Evolutionary conservation across 768 basidiomycete genomes (phyloP).

Genomic region (Russula dissimulans): DNA sequence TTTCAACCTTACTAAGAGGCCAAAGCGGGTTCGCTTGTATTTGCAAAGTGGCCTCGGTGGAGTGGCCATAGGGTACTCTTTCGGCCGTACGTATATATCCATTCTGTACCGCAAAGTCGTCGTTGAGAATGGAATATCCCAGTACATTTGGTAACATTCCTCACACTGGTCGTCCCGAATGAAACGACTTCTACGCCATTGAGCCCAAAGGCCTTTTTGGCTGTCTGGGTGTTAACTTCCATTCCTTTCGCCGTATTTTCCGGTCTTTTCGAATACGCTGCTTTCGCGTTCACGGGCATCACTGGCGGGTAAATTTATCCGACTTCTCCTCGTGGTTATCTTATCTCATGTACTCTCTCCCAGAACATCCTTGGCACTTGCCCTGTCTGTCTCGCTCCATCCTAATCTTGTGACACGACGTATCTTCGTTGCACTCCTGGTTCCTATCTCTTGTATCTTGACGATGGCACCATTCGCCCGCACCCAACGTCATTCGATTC

Average conservation of each 20-base stretch:
- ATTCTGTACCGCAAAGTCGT: conserved; percentile 1
- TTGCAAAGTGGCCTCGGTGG: conserved; percentile 61
- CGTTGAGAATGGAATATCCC: not conserved
- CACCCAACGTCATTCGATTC: conserved; percentile 39
- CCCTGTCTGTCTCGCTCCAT: conserved; percentile 45
- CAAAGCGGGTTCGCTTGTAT: conserved; percentile 29
- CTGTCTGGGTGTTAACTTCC: conserved; percentile 49
- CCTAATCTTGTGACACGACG: conserved; percentile 42
- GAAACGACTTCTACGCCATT: conserved; percentile 37
- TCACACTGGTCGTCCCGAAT: conserved; percentile 47
- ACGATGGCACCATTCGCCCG: conserved; percentile 38
- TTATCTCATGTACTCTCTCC: not conserved
- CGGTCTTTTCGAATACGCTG: conserved; percentile 46
- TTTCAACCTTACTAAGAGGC: conserved; percentile 16
- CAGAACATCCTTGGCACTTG: conserved; percentile 40
- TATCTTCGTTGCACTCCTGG: conserved; percentile 32
- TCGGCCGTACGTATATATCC: conserved; percentile 41
- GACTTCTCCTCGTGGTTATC: not conserved
- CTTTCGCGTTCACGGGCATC: conserved; percentile 40
- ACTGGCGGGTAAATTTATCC: conserved; percentile 42
- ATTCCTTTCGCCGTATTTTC: conserved; percentile 39
- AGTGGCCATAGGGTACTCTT: conserved; percentile 44
- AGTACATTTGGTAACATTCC: conserved; percentile 55
- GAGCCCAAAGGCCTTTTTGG: conserved; percentile 43
- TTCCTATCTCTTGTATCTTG: conserved; percentile 32